Percentiles rank a stretch among this genome's conserved stretches.
Conservation (phyloP, 2,329 filamentous ascomycete genomes). For the Mariannaea sp. region DNA sequence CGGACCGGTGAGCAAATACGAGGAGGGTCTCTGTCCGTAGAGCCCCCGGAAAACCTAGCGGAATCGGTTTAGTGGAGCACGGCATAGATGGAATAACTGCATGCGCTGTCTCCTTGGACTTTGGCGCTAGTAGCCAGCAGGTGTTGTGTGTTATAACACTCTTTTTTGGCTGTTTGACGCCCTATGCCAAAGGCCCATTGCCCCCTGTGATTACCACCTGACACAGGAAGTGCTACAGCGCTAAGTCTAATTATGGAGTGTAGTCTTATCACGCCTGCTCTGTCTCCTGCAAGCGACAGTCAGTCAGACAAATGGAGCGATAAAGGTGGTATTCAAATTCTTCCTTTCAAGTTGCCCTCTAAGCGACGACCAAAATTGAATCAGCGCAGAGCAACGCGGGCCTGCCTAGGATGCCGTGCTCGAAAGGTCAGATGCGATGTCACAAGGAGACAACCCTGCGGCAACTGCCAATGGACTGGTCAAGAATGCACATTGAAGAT, state of each 20-base stretch:
- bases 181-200: no score
- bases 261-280: not conserved
- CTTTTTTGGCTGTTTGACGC: no score
- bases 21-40: no score
- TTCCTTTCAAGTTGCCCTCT: not conserved
- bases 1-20: no score
- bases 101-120: no score
- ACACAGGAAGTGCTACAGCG: no score
- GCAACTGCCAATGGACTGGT: not conserved
- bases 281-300: not conserved
- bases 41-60: no score
- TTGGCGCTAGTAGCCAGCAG: no score
- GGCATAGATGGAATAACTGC: not conserved
- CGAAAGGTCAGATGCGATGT: not conserved
- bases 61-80: no score
- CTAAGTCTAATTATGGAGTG: not conserved
- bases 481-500: not conserved
- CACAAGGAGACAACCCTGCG: not conserved
- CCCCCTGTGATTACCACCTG: no score
- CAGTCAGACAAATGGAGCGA: not conserved
- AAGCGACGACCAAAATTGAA: not conserved
- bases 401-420: not conserved
- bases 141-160: no score
- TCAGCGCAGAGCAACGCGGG: not conserved
- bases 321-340: not conserved